Base-by-base conservation (phyloP, 805 yeast genomes). In the Candida maris region DNA sequence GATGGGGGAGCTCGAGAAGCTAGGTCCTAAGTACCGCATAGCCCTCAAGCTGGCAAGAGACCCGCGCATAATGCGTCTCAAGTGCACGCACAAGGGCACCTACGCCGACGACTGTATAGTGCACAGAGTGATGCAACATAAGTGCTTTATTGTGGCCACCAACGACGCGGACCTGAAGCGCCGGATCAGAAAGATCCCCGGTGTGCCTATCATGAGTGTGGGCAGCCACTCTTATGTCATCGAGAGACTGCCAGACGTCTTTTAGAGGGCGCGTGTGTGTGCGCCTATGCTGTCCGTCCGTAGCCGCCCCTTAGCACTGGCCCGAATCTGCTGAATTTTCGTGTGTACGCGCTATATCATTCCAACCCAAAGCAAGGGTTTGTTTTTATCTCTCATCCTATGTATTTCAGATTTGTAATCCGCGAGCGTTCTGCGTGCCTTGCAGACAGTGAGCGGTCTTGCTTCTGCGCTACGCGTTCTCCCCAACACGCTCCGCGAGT, bases 81-180 rank as follows among this genome's bases (percentile, higher is more conserved):
- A 80, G 28, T 93, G 98, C 56, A 70, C 91, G 8, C 98, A 93
- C 56, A 85, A 83, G 51, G 98, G 98, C 20, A 91, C 96, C 0
- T 93, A 93, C 68, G 98, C 98, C 19, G 98, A 93, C 77, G 98
- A 93, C 63, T 93, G 98, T 62, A 59, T 93, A 6, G 97, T 93
- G 13, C 80, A 84, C 58, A 73, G 98, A 51, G 95, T 93, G 5
- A 73, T 91, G 60, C 97, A 91, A 56, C 97, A 93, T 65, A 93
- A 93, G 59, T 93, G 98, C 64, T 93, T 79, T 55, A 89, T 93
- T 38, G 97, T 93, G 24, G 98, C 98, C 32, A 91, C 97, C 1
- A 93, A 91, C 59, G 98, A 93, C 79, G 97, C 96, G 10, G 97
- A 91, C 52, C 68, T 93, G 57, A 93, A 93, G 59, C 79, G 96